Base-by-base conservation (phyloP, 345 rosid genomes). In the Rhodamnia argentea region DNA sequence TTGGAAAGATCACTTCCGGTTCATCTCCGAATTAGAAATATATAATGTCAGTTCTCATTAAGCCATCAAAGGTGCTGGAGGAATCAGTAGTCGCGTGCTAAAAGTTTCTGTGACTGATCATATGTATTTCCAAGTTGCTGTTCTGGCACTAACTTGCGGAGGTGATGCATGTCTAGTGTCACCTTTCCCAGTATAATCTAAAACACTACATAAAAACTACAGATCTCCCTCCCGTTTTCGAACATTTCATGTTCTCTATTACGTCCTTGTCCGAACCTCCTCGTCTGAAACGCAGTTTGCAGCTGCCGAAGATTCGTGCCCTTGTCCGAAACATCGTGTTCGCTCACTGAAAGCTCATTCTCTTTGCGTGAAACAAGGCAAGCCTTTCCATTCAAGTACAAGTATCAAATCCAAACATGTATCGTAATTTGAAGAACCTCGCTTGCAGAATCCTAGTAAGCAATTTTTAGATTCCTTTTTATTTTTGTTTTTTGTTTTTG, bases 1-100 rank as follows among this genome's bases (percentile, higher is more conserved):
- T 90, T 51, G 92, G 93, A 84, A 88, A 88, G 85, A 83, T 84
- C 87, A 55, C 82, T 56, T 83, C 29, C 13, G 88, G 86, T 87
- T 91, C 92, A 53, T 85, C 91, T 37, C 87, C 91, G 56, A 52
- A 23, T 40, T 58, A 84, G 76, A 40, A n/a, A 27, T 44, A 27
- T 13, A 1, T 83, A 22, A 4, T 40, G 15, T 20, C 4, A 18
- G 23, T 5, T 83, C 47, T 52, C 84, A 20, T 27, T 29, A 50
- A 52, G 84, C 42, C 42, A 32, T 23, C 44, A 16, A 52, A 5
- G 23, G 5, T 52, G 32, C 44, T 53, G 13, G 32, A 4, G 14
- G 42, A 26, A 26, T 83, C 62, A 12, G 42, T 52, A 29, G 84
- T 83, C 47, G 20, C 23, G 16, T 82, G 29, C 32, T 70, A 70